These are phyloP conservation scores for Tolypocladium tundrense DNA, from an alignment of 2,329 filamentous ascomycete species.

Conservation along the genomic window DNA sequence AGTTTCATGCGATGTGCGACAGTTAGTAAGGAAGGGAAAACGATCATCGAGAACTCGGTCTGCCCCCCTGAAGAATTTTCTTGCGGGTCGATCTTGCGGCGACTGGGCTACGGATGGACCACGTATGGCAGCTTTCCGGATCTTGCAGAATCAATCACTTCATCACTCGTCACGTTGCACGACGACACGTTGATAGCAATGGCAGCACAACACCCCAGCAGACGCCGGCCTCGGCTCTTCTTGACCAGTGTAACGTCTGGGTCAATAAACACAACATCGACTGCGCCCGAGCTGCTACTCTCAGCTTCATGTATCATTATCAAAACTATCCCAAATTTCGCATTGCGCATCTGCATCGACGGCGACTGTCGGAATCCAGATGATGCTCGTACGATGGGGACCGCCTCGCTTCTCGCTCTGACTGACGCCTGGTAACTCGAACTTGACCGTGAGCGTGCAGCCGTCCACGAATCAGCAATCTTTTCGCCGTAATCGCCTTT, in stretches of 20 bases:
- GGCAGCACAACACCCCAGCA: conserved; percentile 22
- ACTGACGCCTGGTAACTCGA: conserved; percentile 18
- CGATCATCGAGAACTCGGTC: conserved; percentile 23
- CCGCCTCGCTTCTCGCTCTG: conserved; percentile 11
- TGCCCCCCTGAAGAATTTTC: conserved; percentile 20
- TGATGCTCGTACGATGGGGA: conserved; percentile 6
- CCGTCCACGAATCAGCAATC: conserved; percentile 14
- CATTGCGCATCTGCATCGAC: conserved; percentile 14
- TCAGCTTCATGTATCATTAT: conserved; percentile 20
- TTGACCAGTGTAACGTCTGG: conserved; percentile 21
- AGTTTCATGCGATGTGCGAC: conserved; percentile 27
- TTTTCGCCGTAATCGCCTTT: conserved; percentile 20
- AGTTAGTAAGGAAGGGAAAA: conserved; percentile 24
- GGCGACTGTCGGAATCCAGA: conserved; percentile 14
- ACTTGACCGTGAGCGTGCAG: conserved; percentile 22
- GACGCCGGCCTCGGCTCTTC: conserved; percentile 20
- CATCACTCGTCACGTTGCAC: conserved; percentile 26
- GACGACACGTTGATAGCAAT: conserved; percentile 26
- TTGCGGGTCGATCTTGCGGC: conserved; percentile 26
- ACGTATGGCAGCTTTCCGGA: conserved; percentile 28
- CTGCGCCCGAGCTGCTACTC: conserved; percentile 17
- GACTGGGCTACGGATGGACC: conserved; percentile 25
- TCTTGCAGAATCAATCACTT: conserved; percentile 29
- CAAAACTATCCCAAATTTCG: conserved; percentile 13
- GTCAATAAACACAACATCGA: conserved; percentile 21